Evolutionary conservation across 2,329 filamentous ascomycete genomes (phyloP).

Genomic region (Venturia nashicola): DNA sequence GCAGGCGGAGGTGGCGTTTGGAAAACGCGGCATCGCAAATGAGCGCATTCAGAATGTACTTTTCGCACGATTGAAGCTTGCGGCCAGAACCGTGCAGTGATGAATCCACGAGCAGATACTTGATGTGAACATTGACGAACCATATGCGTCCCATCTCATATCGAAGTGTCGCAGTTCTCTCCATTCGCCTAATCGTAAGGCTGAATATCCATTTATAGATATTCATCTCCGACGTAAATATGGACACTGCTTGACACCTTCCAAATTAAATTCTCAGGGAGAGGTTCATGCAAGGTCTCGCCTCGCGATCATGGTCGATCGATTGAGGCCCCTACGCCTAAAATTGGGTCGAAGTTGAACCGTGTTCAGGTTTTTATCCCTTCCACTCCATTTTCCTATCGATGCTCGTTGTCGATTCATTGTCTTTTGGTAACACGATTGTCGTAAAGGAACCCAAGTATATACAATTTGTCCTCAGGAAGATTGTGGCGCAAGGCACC

Average conservation of each 20-base stretch:
- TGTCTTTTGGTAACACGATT: too few species aligned
- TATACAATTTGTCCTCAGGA: too few species aligned
- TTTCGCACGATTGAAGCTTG: background rate
- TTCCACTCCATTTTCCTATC: too few species aligned
- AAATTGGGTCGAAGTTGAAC: too few species aligned
- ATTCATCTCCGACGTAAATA: background rate
- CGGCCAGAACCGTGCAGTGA: background rate
- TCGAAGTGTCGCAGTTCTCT: background rate
- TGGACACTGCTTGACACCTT: background rate
- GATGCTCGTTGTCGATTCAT: too few species aligned
- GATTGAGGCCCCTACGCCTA: too few species aligned
- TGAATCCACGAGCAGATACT: background rate
- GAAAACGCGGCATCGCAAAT: background rate
- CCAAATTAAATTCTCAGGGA: background rate
- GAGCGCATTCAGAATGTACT: background rate
- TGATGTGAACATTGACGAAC: background rate
- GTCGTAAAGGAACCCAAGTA: too few species aligned
- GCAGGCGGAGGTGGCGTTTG: background rate
- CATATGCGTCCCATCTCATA: background rate
- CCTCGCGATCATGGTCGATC: background rate
- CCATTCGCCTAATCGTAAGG: background rate
- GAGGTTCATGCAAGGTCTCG: background rate
- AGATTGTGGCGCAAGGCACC: too few species aligned
- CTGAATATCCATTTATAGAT: background rate
- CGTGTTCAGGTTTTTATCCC: too few species aligned